Percentiles rank a stretch among this genome's conserved stretches.
Evolutionary conservation across 2,329 filamentous ascomycete genomes (phyloP).

Genomic region (Cordyceps cicadae): DNA sequence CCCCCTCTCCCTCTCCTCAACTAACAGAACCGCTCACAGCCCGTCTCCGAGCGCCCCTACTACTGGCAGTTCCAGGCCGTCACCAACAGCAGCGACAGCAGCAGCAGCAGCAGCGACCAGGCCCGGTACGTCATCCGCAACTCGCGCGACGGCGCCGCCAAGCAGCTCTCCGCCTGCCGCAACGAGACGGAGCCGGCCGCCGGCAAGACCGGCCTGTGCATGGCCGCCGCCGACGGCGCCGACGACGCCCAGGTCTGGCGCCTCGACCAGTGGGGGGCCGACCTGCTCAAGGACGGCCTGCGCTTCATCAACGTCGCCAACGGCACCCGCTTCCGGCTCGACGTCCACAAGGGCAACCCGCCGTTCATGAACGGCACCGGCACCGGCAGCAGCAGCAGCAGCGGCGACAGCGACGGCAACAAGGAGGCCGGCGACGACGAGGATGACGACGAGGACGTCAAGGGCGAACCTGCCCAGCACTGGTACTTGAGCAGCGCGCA

Average conservation of each 20-base stretch:
- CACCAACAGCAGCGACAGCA: not conserved
- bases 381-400: conserved; percentile 16
- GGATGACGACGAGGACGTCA: conserved; percentile 17
- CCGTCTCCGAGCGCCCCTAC: conserved; percentile 11
- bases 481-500: conserved; percentile 27
- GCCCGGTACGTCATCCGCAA: conserved; percentile 25
- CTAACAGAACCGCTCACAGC: not conserved
- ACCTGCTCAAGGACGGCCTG: conserved; percentile 23
- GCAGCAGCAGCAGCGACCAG: conserved; percentile 1
- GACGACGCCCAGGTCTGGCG: conserved; percentile 27
- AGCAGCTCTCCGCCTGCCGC: conserved; percentile 26
- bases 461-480: conserved; percentile 23
- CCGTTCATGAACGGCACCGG: conserved; percentile 22
- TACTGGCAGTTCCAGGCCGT: conserved; percentile 22
- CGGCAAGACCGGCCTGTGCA: conserved; percentile 22
- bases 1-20: not conserved
- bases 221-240: conserved; percentile 18
- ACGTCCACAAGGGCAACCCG: conserved; percentile 24
- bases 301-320: conserved; percentile 25
- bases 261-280: conserved; percentile 14
- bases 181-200: conserved; percentile 17
- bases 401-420: no score
- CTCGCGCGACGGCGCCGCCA: conserved; percentile 19
- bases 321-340: conserved; percentile 24
- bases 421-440: conserved; percentile 18